Conservation (phyloP, 2,329 filamentous ascomycete genomes). For the Juglanconis juglandina region DNA sequence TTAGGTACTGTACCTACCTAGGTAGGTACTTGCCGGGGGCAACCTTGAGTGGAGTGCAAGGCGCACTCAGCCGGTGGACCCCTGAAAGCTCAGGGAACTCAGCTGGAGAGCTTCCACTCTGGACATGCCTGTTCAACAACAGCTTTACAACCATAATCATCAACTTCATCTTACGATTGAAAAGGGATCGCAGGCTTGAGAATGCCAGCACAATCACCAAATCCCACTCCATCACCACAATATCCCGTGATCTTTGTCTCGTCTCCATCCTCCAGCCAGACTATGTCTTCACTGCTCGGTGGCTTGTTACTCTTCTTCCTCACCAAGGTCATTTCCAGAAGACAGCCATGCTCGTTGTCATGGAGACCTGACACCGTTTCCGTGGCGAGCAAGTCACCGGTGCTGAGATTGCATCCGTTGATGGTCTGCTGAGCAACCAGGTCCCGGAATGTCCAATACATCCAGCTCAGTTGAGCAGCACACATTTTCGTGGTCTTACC, state of each 20-base stretch:
- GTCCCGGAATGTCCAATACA: constrained; percentile 39
- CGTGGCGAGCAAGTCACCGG: constrained; percentile 39
- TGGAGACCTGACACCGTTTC: constrained; percentile 38
- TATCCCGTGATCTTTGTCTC: constrained; percentile 36
- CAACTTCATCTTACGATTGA: constrained; percentile 15
- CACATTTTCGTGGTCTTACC: constrained; percentile 26
- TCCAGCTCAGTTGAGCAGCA: constrained; percentile 26
- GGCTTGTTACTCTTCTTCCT: constrained; percentile 30
- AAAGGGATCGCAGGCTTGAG: constrained; percentile 6
- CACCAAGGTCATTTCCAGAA: constrained; percentile 37
- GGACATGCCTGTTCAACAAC: background rate
- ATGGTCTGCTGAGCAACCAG: constrained; percentile 35
- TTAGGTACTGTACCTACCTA: too few species aligned
- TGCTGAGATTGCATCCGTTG: constrained; percentile 34
- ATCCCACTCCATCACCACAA: constrained; percentile 39
- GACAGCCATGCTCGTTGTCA: constrained; percentile 34
- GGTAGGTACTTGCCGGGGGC: constrained; percentile 10
- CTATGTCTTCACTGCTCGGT: constrained; percentile 29
- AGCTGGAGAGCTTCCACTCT: background rate
- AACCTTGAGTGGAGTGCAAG: constrained; percentile 1
- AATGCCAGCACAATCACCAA: constrained; percentile 35
- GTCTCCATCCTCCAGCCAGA: constrained; percentile 39
- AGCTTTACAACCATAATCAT: background rate
- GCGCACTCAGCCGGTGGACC: background rate
- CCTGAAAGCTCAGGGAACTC: background rate